Evolutionary conservation across 257 asterid genomes (phyloP), one percentile per base, ranked within the genome.

Genomic region (Eucommia ulmoides): DNA sequence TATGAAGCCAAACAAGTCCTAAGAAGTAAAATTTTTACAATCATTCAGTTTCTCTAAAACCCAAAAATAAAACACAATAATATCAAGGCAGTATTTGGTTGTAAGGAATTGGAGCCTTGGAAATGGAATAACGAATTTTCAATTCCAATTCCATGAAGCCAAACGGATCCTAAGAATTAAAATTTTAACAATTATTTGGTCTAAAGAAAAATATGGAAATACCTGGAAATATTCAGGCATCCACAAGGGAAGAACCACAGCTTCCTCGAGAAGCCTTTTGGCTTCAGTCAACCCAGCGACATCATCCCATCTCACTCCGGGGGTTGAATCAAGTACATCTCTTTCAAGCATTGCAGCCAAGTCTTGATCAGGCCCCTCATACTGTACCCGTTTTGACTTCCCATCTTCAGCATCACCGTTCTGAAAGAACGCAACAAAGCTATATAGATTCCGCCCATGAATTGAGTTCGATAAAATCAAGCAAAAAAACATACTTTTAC

Each of bases 221-320:
- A 89, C 98, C 98, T 91, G 96, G 71, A 91, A 91, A 71, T 91
- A 91, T 64, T 91, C 98, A 26, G 98, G 98, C 98, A 91, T 91
- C 96, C 92, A 91, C 18, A 91, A 59, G 16, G 98, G 98, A 65
- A 91, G 98, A 64, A 91, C 98, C 60, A 91, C 98, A 64, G 98
- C 98, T 77, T 91, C 98, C 77, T 91, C 98, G 25, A 86, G 58
- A 70, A 91, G 96, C 69, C 98, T 68, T 68, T 91, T 91, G 45
- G 98, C 98, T 74, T 91, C 98, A 55, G 70, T 79, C 54, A 91
- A 76, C 62, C 98, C 99, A 45, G 98, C 98, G 51, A 91, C 96
- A 61, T 91, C 98, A 45, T 83, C 96, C 98, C 98, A 91, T 68
- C 96, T 78, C 59, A 91, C 96, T 47, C 98, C 98, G 56, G 98